Base-by-base conservation (phyloP, 176 grass and related monocot species). In the Rhynchospora pubera region DNA sequence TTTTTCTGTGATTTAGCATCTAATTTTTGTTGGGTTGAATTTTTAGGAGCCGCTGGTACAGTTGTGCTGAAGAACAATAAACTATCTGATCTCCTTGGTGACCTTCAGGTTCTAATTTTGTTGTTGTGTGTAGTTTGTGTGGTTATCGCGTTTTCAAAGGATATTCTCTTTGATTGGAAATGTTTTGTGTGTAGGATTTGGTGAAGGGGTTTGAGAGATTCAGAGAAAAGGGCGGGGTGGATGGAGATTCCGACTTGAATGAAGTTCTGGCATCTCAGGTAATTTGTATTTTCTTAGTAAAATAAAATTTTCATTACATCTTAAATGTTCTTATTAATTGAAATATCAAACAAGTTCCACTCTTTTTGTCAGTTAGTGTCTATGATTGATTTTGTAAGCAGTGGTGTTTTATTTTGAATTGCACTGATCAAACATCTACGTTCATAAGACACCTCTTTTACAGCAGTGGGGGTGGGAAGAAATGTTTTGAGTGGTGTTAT, bases 61-160 rank as follows among this genome's bases (percentile, higher is more conserved):
- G 83, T 99, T 79, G 84, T 91, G 67, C 68, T 99, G 65, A 90
- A 92, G 71, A 95, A 95, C 42, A 93, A 93, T 53, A 89, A 86
- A 32, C 83, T 95, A 64, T 82, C 96, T 42, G 92, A 99, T 82
- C 89, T 99, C 57, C 79, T 99, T 19, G 84, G 81, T 7, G 96
- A 99, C 81, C 83, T 99, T 12, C 96, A 95, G 90, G 95, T 98
- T 79, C 72, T 75, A 85, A 57, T 8, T n/a, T 52, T 11, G 3
- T 22, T 64, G 52, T 53, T 9, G 10, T 50, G 14, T 50, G 52
- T 14, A 69, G 21, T 14, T 76, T 83, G 5, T 0, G 14, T 52
- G 7, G 24, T 7, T 14, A 56, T 48, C 22, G 23, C 46, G 11
- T 16, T 57, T 59, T 42, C 58, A 57, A 61, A 77, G 52, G 14